Evolutionary conservation across 306 rosid species (phyloP), one percentile per base, ranked within the genome.

Genomic region (Arachis hypogaea): DNA sequence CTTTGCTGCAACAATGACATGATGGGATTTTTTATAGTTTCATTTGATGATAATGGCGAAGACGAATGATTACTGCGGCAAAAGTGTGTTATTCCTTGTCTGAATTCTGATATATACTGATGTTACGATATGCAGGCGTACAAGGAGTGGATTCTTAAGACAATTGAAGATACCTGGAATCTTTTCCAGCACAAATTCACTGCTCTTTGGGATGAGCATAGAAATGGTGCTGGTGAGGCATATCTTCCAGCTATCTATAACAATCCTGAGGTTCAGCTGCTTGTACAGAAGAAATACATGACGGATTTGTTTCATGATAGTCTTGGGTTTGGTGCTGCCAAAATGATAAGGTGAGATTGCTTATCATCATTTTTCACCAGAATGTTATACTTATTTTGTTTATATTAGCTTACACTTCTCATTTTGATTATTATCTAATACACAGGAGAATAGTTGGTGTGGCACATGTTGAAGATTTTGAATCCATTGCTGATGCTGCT

Each of bases 361-460:
- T 33, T 0, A 33, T 33, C 38, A 2, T 33, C 38, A 33, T 33
- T 33, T 4, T 33, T 33, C 38, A 33, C 38, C 38, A 2, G 38
- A 33, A 33, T 33, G 38, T 4, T 33, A 4, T 33, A 33, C 38
- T 33, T 33, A 2, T 33, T 33, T 33, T 33, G 38, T 33, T 33
- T 33, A 33, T 33, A 4, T 33, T 33, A 33, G 51, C 14, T 44
- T 38, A 46, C 43, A 9, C 40, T 38, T 52, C 1, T 22, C 41
- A 16, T 8, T 72, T 65, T 38, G 12, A 45, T 22, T 62, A 33
- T 33, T 33, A 58, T 71, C 12, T 38, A 42, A 38, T 57, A 61
- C 46, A 46, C 82, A 91, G 95, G 92, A 82, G 97, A 73, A 91
- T 91, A 9, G 93, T 87, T 59, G 93, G 97, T 16, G 91, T 89